Base-by-base conservation (phyloP, 1,284 basidiomycete genomes). In the Golubevia sp. region DNA sequence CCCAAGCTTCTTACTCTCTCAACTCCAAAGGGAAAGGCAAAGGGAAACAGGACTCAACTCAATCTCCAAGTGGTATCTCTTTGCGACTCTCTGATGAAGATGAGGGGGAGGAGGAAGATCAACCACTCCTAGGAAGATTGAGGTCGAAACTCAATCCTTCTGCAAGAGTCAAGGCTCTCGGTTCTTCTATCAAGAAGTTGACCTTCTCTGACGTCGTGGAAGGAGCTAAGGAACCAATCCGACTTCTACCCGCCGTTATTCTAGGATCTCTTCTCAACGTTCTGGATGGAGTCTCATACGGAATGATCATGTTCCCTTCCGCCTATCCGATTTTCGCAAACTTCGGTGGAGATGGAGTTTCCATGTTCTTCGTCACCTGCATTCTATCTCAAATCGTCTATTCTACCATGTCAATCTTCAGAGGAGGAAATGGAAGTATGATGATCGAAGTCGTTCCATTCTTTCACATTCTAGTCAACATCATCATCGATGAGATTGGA, bases 391-490 rank as follows among this genome's bases (percentile, higher is more conserved):
- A 99, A 82, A 85, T 97, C 20, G 88, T 91, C 1, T 98, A 93
- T 84, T 91, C 92, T 0, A 94, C 94, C 1, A 94, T 92, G 0
- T 94, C 92, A 70, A 91, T 91, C 49, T 98, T 98, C 84, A 85
- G 85, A 60, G 86, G 81, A 27, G 85, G 84, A 6, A 98, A 97
- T 85, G 94, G 94, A 7, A 95, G 92, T 60, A 97, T 98, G 94
- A 97, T 97, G 94, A 98, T 98, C 68, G 95, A 98, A 84, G 93
- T 94, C 11, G 93, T 97, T 70, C 95, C 96, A 0, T 98, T 98
- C 86, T 97, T 95, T 82, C 95, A 97, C 82, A 92, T 97, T 63
- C 87, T 98, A 53, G 92, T 92, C 3, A 88, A 87, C 53, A 89
- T 88, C 49, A 96, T 98, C 61, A 89, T 91, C 6, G 78, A 85